These are phyloP conservation scores for Closterium sp. DNA, from an alignment of 139 green algal species.

Conservation along the genomic window DNA sequence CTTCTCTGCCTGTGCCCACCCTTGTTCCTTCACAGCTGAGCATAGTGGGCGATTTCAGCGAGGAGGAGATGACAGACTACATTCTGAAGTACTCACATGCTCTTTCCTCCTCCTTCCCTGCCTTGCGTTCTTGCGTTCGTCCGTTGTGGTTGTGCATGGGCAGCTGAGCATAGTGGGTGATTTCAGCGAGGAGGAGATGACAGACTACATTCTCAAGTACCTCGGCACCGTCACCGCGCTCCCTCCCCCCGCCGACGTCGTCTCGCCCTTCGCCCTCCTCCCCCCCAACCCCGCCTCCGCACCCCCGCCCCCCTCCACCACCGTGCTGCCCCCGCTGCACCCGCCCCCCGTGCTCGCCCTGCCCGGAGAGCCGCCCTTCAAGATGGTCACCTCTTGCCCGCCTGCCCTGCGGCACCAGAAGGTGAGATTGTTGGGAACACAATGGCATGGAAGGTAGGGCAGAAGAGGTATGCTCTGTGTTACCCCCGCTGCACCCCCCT, in stretches of 20 bases:
- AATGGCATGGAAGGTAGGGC: not conserved
- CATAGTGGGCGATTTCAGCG: slow-evolving; percentile 47
- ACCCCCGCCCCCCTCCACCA: not conserved
- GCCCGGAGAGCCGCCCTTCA: not conserved
- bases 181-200: slow-evolving; percentile 69
- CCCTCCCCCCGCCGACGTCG: not conserved
- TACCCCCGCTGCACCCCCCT: too few relatives aligned
- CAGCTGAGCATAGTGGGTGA: too few relatives aligned
- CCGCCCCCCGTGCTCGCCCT: not conserved
- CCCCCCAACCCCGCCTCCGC: not conserved
- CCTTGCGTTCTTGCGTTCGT: too few relatives aligned
- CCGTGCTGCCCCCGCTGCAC: not conserved
- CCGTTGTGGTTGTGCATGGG: too few relatives aligned
- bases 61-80: slow-evolving; percentile 69
- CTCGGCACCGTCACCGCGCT: slow-evolving; percentile 64
- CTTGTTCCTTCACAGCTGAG: too few relatives aligned
- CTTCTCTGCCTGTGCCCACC: too few relatives aligned
- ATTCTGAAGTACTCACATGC: slow-evolving; percentile 71
- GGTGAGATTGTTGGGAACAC: not conserved
- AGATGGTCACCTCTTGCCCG: not conserved
- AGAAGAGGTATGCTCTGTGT: too few relatives aligned
- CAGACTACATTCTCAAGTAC: slow-evolving; percentile 68
- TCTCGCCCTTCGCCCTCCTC: not conserved
- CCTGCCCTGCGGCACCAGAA: slow-evolving; percentile 3
- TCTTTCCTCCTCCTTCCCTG: too few relatives aligned